A percentile compares a stretch with the other conserved stretches of the same genome.
Evolutionary conservation across 2,329 filamentous ascomycete species (phyloP).

Genomic region (Clonostachys rhizophaga): DNA sequence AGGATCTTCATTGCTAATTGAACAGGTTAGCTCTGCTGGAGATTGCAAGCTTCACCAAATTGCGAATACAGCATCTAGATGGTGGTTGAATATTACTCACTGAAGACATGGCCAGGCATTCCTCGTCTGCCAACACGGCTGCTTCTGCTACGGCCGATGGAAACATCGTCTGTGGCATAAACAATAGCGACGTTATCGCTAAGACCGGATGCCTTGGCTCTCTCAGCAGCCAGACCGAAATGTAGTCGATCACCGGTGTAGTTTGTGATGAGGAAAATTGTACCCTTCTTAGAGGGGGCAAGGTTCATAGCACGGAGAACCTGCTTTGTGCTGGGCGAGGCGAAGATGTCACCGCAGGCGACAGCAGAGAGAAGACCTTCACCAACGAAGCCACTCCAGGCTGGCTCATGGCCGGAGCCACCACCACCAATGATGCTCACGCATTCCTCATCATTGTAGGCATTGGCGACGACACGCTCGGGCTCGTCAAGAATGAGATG

Average conservation of each 20-base stretch:
- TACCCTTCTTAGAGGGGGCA: constrained; percentile 55
- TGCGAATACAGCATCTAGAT: constrained; percentile 16
- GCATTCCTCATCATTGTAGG: constrained; percentile 15
- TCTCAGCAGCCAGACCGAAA: constrained; percentile 71
- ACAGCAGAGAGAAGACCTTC: constrained; percentile 63
- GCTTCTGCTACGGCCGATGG: constrained; percentile 59
- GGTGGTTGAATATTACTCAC: constrained; percentile 42
- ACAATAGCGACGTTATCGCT: constrained; percentile 57
- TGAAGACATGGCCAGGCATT: constrained; percentile 57
- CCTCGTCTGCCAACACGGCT: constrained; percentile 70
- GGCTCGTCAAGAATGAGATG: constrained; percentile 34
- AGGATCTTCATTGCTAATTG: constrained; percentile 58
- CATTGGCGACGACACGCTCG: constrained; percentile 31
- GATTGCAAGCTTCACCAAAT: not conserved
- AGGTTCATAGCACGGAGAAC: constrained; percentile 60
- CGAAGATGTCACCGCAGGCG: constrained; percentile 72
- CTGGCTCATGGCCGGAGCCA: constrained; percentile 69
- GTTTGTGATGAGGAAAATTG: constrained; percentile 71
- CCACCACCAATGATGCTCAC: constrained; percentile 47
- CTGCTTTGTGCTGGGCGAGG: constrained; percentile 69
- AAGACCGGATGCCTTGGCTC: constrained; percentile 55
- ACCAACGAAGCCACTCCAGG: constrained; percentile 68
- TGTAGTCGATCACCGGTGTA: constrained; percentile 70
- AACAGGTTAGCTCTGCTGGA: not conserved
- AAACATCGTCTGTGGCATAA: constrained; percentile 70